phyloP scores from a whole-genome alignment of 169 alveolate species.

The Eimeria nieschulzi region DNA sequence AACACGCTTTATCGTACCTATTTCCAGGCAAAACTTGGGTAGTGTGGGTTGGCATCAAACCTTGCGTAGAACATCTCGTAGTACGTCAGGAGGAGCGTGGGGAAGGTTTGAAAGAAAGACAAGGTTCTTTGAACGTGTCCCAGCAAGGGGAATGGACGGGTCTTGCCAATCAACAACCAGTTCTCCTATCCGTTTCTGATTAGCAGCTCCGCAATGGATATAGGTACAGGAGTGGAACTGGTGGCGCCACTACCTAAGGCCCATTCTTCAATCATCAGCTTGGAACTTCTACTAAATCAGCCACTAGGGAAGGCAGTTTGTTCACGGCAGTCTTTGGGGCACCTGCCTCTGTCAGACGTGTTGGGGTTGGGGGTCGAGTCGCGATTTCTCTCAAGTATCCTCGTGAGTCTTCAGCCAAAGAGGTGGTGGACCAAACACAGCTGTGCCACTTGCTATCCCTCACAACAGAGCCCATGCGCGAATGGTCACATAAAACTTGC shows the following conservation, averaged over 20 bases:
- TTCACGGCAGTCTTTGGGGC: background rate
- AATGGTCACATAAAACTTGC: background rate
- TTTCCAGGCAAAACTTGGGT: background rate
- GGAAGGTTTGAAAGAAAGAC: conserved; percentile 74
- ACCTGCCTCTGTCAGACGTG: conserved; percentile 72
- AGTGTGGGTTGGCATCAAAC: background rate
- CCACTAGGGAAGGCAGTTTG: background rate
- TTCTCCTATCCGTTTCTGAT: conserved; percentile 73
- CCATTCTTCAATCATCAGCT: background rate
- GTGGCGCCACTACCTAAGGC: background rate
- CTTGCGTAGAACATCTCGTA: conserved; percentile 45
- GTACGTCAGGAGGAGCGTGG: conserved; percentile 64
- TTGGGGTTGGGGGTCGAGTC: conserved; percentile 66
- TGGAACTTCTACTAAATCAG: background rate
- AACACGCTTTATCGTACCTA: background rate
- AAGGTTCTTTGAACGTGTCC: conserved; percentile 66
- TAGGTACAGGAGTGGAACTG: background rate
- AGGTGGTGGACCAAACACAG: background rate
- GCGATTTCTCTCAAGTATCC: conserved; percentile 52
- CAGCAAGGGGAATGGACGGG: conserved; percentile 58
- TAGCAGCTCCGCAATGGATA: too few species aligned
- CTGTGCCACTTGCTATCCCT: background rate
- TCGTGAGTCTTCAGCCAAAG: conserved; percentile 10
- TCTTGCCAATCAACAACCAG: conserved; percentile 63
- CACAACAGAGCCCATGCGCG: background rate